A percentile compares a stretch with the other conserved stretches of the same genome.
These are phyloP conservation scores for Fusarium albosuccineum DNA, from an alignment of 2,329 filamentous ascomycete species.

Conservation along the genomic window DNA sequence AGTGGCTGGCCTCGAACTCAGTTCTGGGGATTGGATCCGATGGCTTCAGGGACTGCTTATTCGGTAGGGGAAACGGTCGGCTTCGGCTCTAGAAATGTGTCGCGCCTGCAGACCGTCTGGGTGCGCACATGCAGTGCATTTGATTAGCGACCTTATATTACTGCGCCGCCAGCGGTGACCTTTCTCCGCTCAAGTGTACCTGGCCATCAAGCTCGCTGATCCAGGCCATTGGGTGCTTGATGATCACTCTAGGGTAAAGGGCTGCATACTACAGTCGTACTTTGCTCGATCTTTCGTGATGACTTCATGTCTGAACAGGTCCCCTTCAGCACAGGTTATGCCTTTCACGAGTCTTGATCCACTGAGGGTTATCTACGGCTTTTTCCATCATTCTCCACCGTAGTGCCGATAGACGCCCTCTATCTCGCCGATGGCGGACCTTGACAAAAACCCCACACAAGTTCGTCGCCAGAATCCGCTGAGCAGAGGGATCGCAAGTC, in stretches of 20 bases:
- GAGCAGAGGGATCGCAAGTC: not conserved
- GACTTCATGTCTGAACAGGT: not conserved
- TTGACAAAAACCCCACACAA: conserved; percentile 31
- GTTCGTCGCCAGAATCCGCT: conserved; percentile 10
- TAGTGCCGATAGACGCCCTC: conserved; percentile 12
- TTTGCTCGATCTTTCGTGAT: not conserved
- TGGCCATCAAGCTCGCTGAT: conserved; percentile 10
- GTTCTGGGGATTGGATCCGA: not conserved
- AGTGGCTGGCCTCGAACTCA: conserved; percentile 14
- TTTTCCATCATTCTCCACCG: conserved; percentile 25
- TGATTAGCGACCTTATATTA: not conserved
- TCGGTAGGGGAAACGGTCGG: not conserved
- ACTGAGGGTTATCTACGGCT: not conserved
- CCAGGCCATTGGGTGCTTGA: not conserved
- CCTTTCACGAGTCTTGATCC: not conserved
- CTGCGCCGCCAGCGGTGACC: no score
- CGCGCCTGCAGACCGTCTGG: conserved; percentile 11
- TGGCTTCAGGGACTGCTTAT: not conserved
- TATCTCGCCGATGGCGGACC: conserved; percentile 33
- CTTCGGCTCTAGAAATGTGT: not conserved
- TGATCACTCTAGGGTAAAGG: no score
- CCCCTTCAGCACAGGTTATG: not conserved
- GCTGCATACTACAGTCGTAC: not conserved
- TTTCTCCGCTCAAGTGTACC: not conserved
- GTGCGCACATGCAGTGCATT: conserved; percentile 8